Evolutionary conservation across 2,329 filamentous ascomycete species (phyloP).

Genomic region (Septoria linicola): DNA sequence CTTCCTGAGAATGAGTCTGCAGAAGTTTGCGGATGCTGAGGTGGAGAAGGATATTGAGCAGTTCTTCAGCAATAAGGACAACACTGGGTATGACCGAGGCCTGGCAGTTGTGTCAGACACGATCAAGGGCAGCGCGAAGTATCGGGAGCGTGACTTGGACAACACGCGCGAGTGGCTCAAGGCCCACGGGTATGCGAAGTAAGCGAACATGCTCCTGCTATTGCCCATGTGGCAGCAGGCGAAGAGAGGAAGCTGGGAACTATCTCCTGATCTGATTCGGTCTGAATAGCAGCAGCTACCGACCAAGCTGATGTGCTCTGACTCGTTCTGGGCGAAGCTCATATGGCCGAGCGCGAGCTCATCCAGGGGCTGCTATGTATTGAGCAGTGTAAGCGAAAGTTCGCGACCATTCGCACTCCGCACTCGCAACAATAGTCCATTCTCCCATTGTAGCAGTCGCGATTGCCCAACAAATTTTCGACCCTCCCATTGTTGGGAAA

Average conservation of each 20-base stretch:
- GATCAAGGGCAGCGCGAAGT: conserved; percentile 77
- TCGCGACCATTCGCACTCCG: too few species aligned
- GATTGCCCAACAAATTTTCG: not conserved
- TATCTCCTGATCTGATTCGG: too few species aligned
- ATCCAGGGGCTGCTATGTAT: too few species aligned
- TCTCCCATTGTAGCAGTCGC: not conserved
- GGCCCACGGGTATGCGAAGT: conserved; percentile 56
- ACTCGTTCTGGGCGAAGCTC: too few species aligned
- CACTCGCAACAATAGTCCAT: not conserved
- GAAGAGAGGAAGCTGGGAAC: too few species aligned
- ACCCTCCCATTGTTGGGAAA: not conserved
- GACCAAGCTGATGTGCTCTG: too few species aligned
- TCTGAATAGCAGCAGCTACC: too few species aligned
- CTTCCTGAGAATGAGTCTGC: conserved; percentile 75
- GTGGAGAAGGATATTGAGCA: conserved; percentile 71
- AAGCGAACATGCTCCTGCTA: not conserved
- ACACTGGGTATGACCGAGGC: conserved; percentile 79
- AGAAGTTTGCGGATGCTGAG: conserved; percentile 71
- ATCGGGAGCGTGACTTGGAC: conserved; percentile 72
- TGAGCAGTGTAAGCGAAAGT: too few species aligned
- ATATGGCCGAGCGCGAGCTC: too few species aligned
- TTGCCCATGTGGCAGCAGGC: too few species aligned
- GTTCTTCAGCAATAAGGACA: conserved; percentile 88
- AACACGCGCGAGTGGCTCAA: conserved; percentile 77
- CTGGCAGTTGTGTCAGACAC: conserved; percentile 83